Evolutionary conservation across 192 early-diverging fungal genomes (phyloP).

Genomic region (Backusella parvicylindrica): DNA sequence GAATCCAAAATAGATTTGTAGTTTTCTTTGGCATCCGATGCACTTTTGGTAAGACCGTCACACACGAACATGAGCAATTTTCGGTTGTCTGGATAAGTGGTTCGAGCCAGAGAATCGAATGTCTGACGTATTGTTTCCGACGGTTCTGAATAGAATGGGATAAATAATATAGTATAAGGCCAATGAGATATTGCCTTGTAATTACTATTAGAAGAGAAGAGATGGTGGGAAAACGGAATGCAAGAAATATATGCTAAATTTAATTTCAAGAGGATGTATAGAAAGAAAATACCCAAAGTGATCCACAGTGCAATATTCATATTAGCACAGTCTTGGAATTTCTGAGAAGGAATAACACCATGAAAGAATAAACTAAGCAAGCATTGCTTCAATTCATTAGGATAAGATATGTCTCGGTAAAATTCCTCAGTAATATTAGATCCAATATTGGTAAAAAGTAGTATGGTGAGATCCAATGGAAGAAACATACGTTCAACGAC

Average conservation of each 20-base stretch:
- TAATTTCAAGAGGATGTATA: slow-evolving; percentile 26
- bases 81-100: slow-evolving; percentile 63
- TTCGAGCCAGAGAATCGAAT: slow-evolving; percentile 58
- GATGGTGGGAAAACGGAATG: slow-evolving; percentile 10
- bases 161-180: slow-evolving; percentile 46
- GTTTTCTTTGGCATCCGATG: slow-evolving; percentile 52
- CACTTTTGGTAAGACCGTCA: slow-evolving; percentile 62
- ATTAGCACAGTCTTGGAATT: slow-evolving; percentile 17
- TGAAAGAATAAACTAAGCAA: slow-evolving; percentile 26
- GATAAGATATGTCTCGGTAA: slow-evolving; percentile 6
- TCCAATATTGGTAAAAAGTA: slow-evolving; percentile 24
- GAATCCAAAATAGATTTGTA: slow-evolving; percentile 63
- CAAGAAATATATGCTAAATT: slow-evolving; percentile 28
- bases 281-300: slow-evolving; percentile 19
- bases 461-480: slow-evolving; percentile 21
- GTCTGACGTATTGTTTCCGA: slow-evolving; percentile 58
- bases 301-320: slow-evolving; percentile 28
- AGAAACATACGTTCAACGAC: slow-evolving; percentile 31
- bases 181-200: background rate
- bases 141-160: slow-evolving; percentile 74
- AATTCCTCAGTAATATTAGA: slow-evolving; percentile 26
- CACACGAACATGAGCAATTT: slow-evolving; percentile 67
- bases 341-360: slow-evolving; percentile 11
- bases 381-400: slow-evolving; percentile 12
- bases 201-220: background rate